Base-by-base conservation (phyloP, 495 filamentous ascomycete species). In the Clavariopsis aquatica region DNA sequence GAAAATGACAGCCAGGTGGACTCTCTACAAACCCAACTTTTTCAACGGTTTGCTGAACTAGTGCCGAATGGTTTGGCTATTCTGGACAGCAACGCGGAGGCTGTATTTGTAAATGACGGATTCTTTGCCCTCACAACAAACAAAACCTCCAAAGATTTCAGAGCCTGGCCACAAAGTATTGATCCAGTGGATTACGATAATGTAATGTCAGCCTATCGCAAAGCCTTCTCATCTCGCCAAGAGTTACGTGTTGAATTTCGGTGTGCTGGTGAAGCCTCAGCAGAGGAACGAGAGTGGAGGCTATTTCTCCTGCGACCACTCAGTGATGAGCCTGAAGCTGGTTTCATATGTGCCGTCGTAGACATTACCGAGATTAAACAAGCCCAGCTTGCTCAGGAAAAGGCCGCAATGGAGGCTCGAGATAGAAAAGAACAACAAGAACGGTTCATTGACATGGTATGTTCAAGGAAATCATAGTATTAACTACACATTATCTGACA, bases 21-120 rank as follows among this genome's bases (percentile, higher is more conserved):
- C 54, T 38, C 49, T 0, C 57, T 45, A 34, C 64, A 67, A 60
- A 72, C 52, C 1, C 67, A 64, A 45, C 70, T 76, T 36, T 76
- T 76, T 46, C 70, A 64, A 27, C 43, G 64, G 9, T 76, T 76
- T 51, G 74, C 74, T 7, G 73, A 76, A 54, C 61, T 76, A 60
- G 54, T 76, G 17, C 74, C 74, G 10, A 73, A 70, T n/a, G 74
- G 74, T 2, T 64, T 76, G n/a, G 74, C 74, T 15, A 75, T 76
- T 49, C 65, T 76, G 19, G 73, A 75, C 62, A 63, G 60, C 23
- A 62, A 66, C 19, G 74, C 74, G 17, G 65, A 73, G 38, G 69
- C 73, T 5, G 65, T 76, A 1, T 76, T 75, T 43, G 74, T 76
- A 12, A 76, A 76, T 49, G 68, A 73, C 34, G 62, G 62, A n/a